Percentiles rank a stretch among this genome's conserved stretches.
phyloP scores from a whole-genome alignment of 768 basidiomycete genomes.

The Cystofilobasidium capitatum region DNA sequence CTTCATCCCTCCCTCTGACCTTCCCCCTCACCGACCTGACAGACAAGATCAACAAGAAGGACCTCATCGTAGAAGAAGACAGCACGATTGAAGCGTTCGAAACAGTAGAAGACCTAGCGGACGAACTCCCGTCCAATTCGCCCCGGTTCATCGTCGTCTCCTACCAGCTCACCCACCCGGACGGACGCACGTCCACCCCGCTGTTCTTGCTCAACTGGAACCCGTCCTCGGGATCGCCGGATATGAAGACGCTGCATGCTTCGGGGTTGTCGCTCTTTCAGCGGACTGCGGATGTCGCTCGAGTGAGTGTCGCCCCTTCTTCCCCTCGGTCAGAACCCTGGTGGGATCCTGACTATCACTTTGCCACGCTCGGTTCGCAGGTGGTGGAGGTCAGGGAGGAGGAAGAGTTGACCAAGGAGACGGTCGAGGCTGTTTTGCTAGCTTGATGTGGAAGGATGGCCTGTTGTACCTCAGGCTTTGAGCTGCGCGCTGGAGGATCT shows the following conservation, averaged over 20 bases:
- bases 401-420: conserved; percentile 11
- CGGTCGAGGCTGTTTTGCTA: conserved; percentile 4
- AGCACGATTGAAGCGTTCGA: neutral
- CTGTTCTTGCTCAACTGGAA: conserved; percentile 17
- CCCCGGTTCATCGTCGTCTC: conserved; percentile 17
- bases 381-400: conserved; percentile 22
- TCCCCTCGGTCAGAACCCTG: neutral
- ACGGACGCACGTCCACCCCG: conserved; percentile 15
- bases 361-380: neutral
- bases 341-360: neutral
- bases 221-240: conserved; percentile 7
- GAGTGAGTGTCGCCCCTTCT: conserved; percentile 3
- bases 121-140: conserved; percentile 20
- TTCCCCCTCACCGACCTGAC: neutral
- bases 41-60: conserved; percentile 23
- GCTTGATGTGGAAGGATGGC: too few species aligned
- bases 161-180: conserved; percentile 11
- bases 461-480: too few species aligned
- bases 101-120: conserved; percentile 19
- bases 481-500: too few species aligned
- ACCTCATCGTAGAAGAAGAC: conserved; percentile 16
- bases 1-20: neutral
- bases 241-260: conserved; percentile 16
- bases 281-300: neutral
- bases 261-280: conserved; percentile 8